Percentiles rank a stretch among this genome's conserved stretches.
These are phyloP conservation scores for Trichosporon inkin DNA, from an alignment of 1,284 basidiomycete species.

Conservation along the genomic window DNA sequence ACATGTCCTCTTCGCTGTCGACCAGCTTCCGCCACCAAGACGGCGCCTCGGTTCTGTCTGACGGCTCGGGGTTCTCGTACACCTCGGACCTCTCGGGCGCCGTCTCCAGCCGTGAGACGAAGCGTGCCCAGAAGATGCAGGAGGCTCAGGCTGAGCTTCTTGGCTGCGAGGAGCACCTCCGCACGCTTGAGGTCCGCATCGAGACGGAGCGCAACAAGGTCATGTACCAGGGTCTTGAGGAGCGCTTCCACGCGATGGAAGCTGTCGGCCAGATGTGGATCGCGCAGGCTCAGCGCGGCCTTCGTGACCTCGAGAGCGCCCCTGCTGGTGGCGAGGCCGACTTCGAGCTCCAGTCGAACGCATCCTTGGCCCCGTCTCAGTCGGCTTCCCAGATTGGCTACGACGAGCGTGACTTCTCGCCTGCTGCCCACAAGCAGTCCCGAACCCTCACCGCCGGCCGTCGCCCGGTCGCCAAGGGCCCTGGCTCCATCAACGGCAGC, in stretches of 20 bases:
- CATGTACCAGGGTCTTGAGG: slow-evolving; percentile 48
- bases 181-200: slow-evolving; percentile 45
- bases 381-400: slow-evolving; percentile 49
- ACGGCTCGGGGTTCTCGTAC: slow-evolving; percentile 31
- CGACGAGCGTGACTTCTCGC: slow-evolving; percentile 26
- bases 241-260: slow-evolving; percentile 50
- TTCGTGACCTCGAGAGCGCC: slow-evolving; percentile 42
- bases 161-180: slow-evolving; percentile 50
- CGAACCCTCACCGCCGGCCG: slow-evolving; percentile 10
- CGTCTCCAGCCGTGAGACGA: slow-evolving; percentile 37
- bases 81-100: slow-evolving; percentile 28
- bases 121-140: slow-evolving; percentile 45
- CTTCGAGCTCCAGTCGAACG: slow-evolving; percentile 50
- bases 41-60: slow-evolving; percentile 21
- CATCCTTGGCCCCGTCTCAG: slow-evolving; percentile 50
- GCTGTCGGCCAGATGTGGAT: slow-evolving; percentile 50
- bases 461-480: slow-evolving; percentile 19
- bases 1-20: slow-evolving; percentile 29
- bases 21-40: slow-evolving; percentile 10
- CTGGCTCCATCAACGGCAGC: slow-evolving; percentile 42
- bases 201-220: slow-evolving; percentile 50
- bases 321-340: slow-evolving; percentile 41
- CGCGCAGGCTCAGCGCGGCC: slow-evolving; percentile 42
- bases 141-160: slow-evolving; percentile 50
- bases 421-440: not conserved